Evolutionary conservation across 2,329 filamentous ascomycete genomes (phyloP).

Genomic region (Monosporascus cannonballus): DNA sequence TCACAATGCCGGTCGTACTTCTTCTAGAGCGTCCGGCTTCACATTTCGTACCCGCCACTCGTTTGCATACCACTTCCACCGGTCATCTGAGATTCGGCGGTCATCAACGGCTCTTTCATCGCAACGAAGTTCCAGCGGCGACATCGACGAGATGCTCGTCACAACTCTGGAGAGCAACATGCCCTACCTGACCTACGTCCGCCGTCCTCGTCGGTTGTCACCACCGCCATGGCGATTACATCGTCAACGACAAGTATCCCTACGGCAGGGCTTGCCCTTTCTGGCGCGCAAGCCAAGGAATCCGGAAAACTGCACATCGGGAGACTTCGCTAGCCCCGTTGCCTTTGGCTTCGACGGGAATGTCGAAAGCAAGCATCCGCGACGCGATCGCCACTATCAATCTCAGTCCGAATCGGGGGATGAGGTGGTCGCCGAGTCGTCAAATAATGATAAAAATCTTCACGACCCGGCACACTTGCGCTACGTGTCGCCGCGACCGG

Average conservation of each 20-base stretch:
- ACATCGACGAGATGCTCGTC: slow-evolving; percentile 8
- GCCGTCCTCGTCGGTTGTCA: neutral
- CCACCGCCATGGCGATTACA: neutral
- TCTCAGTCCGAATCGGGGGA: neutral
- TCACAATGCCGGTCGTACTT: slow-evolving; percentile 1
- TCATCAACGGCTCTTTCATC: slow-evolving; percentile 8
- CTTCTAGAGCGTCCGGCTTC: neutral
- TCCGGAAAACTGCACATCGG: slow-evolving; percentile 1
- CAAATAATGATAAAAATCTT: neutral
- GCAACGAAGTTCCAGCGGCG: slow-evolving; percentile 4
- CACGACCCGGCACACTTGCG: neutral
- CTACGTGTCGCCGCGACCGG: neutral
- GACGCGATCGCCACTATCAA: no score
- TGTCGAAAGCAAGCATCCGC: neutral
- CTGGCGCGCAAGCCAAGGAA: slow-evolving; percentile 11
- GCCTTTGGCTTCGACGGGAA: slow-evolving; percentile 20
- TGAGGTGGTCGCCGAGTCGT: neutral
- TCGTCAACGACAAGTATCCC: neutral
- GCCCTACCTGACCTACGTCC: neutral
- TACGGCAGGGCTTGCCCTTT: slow-evolving; percentile 11
- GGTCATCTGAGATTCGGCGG: slow-evolving; percentile 8
- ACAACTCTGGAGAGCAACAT: slow-evolving; percentile 1
- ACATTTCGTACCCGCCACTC: slow-evolving; percentile 4
- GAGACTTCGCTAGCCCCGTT: slow-evolving; percentile 2
- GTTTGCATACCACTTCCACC: slow-evolving; percentile 16